Evolutionary conservation across 2,329 filamentous ascomycete genomes (phyloP).

Genomic region (Lasiodiplodia hormozganensis): DNA sequence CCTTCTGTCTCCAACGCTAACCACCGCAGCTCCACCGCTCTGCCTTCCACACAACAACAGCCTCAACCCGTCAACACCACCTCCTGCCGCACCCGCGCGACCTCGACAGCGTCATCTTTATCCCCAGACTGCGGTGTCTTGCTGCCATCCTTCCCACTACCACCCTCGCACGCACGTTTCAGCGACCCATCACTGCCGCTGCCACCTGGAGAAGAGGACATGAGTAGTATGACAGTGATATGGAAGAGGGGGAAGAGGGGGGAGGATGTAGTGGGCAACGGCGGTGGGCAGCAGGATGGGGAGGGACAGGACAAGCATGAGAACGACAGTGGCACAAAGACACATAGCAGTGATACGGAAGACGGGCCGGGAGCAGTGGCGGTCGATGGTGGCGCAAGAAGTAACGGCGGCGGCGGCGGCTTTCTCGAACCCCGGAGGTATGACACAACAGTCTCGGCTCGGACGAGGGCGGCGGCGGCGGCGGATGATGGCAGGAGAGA

Average conservation of each 20-base stretch:
- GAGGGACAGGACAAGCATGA: neutral
- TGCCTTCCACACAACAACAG: neutral
- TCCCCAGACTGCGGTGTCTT: neutral
- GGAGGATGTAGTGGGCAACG: neutral
- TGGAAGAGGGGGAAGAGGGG: neutral
- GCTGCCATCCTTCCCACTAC: conserved; percentile 8
- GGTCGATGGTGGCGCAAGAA: no score
- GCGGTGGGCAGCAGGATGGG: neutral
- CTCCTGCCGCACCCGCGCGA: neutral
- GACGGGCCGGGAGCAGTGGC: neutral
- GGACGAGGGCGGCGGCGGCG: neutral
- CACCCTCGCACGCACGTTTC: conserved; percentile 17
- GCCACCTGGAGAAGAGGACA: neutral
- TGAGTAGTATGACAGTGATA: neutral
- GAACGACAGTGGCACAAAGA: neutral
- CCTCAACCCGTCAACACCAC: neutral
- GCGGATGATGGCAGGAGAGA: neutral
- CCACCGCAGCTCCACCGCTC: conserved; percentile 22
- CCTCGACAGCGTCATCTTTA: neutral
- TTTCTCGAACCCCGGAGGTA: neutral
- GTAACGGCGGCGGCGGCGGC: neutral
- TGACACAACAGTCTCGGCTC: neutral
- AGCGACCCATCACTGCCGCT: neutral
- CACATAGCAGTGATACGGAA: neutral
- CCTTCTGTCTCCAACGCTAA: neutral